Base-by-base conservation (phyloP, 1,139 yeast species). In the Ashbya aceris region DNA sequence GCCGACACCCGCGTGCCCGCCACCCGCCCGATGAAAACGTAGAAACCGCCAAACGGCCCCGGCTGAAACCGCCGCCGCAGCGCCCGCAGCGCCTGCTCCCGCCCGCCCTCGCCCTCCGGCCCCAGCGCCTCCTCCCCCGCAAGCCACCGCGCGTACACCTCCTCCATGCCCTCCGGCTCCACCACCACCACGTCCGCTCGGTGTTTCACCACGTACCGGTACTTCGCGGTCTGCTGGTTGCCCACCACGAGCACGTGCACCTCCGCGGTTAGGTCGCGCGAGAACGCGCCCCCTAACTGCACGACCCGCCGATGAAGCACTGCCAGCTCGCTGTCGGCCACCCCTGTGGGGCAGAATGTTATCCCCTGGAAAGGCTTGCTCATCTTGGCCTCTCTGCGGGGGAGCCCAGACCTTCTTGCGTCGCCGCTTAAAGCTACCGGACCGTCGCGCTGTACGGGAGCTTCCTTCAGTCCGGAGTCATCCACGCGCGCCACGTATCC, bases 341-440 rank as follows among this genome's bases (percentile, higher is more conserved):
- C 41, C 23, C 56, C 61, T 7, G 64, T 56, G 12, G 59, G 58
- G 41, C 62, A 58, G 38, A 60, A 59, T 12, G 53, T 49, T 8
- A 60, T 52, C 26, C 58, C 57, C 28, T 49, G 49, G 39, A 60
- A 55, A 1, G 63, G 63, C 40, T 54, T 56, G 53, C 43, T 34
- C 37, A 34, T 34, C 20, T n/a, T 12, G 31, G 13, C 13, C 13
- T 29, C 31, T n/a, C 13, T 29, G 31, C 31, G 11, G 23, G 23
- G 23, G 23, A 17, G 23, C 23, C 23, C 23, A 17, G 23, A 17
- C 23, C 23, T 17, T 17, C 23, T 3, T 17, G 23, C 23, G 23
- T 6, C 23, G 23, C 23, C 23, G 23, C 23, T 17, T 17, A 17
- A 17, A 17, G 23, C 23, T 17, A 6, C 6, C 23, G 23, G 23